Evolutionary conservation across 768 basidiomycete genomes (phyloP).

Genomic region (Strobilomyces echinocephalus): DNA sequence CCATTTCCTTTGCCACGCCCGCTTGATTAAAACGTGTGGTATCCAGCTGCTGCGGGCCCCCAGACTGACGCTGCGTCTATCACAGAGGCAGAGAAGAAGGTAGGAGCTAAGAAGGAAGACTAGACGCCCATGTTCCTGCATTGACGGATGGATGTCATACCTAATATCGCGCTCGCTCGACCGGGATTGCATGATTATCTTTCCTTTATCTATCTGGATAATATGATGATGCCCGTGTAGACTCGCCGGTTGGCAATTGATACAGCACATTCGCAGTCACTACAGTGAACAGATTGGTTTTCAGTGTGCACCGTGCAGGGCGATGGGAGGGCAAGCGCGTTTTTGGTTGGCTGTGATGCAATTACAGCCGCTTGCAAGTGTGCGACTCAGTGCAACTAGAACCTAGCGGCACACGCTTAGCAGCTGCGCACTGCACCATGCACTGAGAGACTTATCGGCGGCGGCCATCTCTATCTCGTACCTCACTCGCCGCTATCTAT

Average conservation of each 20-base stretch:
- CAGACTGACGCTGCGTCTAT: constrained; percentile 83
- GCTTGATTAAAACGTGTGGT: neutral
- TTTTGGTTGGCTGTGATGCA: too few relatives aligned
- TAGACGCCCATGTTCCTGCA: constrained; percentile 28
- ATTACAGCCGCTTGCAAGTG: too few relatives aligned
- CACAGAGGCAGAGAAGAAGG: constrained; percentile 83
- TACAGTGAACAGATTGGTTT: too few relatives aligned
- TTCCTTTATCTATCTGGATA: neutral
- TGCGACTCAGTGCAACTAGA: too few relatives aligned
- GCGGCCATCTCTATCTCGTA: too few relatives aligned
- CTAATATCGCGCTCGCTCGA: neutral
- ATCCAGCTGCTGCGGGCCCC: constrained; percentile 54
- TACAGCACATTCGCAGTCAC: too few relatives aligned
- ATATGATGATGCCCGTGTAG: neutral
- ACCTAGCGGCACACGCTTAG: too few relatives aligned
- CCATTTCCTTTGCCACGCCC: neutral
- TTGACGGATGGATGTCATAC: constrained; percentile 19
- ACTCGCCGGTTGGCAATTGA: neutral
- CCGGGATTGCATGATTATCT: neutral
- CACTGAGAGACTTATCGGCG: too few relatives aligned
- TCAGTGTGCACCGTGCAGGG: too few relatives aligned
- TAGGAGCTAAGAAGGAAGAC: constrained; percentile 78
- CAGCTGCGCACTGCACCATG: too few relatives aligned
- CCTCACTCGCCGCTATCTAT: too few relatives aligned
- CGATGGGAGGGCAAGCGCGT: too few relatives aligned